These are phyloP conservation scores for Myxozyma neotropica DNA, from an alignment of 805 yeast genomes.

Conservation along the genomic window DNA sequence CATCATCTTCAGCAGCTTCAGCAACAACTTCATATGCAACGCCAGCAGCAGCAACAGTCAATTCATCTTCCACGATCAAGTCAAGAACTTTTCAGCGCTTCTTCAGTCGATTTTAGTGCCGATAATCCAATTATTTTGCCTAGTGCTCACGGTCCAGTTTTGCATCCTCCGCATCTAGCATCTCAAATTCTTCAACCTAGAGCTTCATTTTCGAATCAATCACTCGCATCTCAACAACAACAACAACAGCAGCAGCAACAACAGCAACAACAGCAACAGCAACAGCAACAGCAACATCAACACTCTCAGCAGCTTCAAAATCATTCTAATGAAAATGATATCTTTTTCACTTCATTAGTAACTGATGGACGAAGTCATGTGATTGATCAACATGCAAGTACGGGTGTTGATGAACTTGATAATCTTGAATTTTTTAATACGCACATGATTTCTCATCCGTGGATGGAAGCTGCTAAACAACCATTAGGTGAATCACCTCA, in stretches of 20 bases:
- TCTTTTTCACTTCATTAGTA: slow-evolving; percentile 29
- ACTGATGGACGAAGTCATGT: slow-evolving; percentile 31
- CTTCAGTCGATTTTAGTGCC: slow-evolving; percentile 9
- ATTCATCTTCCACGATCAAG: not conserved
- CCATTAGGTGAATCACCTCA: slow-evolving; percentile 13
- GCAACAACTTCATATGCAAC: slow-evolving; percentile 21
- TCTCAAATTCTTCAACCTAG: slow-evolving; percentile 11
- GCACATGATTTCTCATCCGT: slow-evolving; percentile 30
- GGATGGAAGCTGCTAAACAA: slow-evolving; percentile 22
- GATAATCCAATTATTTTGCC: slow-evolving; percentile 12
- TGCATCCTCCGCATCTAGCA: slow-evolving; percentile 17
- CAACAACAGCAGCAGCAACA: not conserved
- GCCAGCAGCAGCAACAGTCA: slow-evolving; percentile 24
- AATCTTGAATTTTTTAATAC: slow-evolving; percentile 29
- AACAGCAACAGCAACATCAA: not conserved
- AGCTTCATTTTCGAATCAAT: not conserved
- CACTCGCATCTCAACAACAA: not conserved
- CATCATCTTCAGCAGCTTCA: slow-evolving; percentile 26
- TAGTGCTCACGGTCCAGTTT: slow-evolving; percentile 22
- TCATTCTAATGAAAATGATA: slow-evolving; percentile 17
- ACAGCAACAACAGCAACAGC: not conserved
- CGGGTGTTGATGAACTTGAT: slow-evolving; percentile 25
- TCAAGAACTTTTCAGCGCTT: not conserved
- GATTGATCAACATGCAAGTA: slow-evolving; percentile 27
- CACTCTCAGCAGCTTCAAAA: too few relatives aligned